Conservation (phyloP, 2,329 filamentous ascomycete genomes). For the Aspergillus chevalieri region DNA sequence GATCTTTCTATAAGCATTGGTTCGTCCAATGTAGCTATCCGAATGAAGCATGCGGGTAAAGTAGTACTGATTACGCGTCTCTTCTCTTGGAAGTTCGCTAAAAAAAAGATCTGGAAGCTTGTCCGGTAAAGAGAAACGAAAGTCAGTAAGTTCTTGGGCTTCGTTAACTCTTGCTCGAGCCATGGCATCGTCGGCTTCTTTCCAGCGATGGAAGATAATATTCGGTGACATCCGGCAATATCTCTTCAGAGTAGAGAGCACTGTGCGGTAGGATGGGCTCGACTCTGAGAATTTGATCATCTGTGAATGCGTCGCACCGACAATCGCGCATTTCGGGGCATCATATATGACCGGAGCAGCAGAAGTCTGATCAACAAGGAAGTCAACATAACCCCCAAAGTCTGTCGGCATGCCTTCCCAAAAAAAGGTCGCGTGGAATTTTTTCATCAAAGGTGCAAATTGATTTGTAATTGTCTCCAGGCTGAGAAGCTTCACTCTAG, state of each 20-base stretch:
- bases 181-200: not conserved
- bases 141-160: not conserved
- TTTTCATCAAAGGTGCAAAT: constrained; percentile 30
- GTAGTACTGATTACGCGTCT: constrained; percentile 1
- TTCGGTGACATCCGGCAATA: not conserved
- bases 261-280: not conserved
- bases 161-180: not conserved
- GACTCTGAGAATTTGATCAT: not conserved
- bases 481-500: not conserved
- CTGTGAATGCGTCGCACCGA: constrained; percentile 2
- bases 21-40: not conserved
- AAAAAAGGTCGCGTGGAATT: constrained; percentile 30
- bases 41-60: not conserved
- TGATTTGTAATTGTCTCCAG: constrained; percentile 30
- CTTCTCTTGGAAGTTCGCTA: not conserved
- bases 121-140: constrained; percentile 1
- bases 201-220: not conserved
- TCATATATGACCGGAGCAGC: constrained; percentile 12
- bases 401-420: constrained; percentile 32
- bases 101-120: not conserved
- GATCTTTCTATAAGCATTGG: not conserved
- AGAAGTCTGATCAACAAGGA: constrained; percentile 16
- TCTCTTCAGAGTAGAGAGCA: not conserved
- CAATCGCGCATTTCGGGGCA: constrained; percentile 2
- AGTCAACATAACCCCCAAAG: constrained; percentile 17